Conservation (phyloP, 1,284 basidiomycete genomes). For the Apiotrichum porosum region DNA sequence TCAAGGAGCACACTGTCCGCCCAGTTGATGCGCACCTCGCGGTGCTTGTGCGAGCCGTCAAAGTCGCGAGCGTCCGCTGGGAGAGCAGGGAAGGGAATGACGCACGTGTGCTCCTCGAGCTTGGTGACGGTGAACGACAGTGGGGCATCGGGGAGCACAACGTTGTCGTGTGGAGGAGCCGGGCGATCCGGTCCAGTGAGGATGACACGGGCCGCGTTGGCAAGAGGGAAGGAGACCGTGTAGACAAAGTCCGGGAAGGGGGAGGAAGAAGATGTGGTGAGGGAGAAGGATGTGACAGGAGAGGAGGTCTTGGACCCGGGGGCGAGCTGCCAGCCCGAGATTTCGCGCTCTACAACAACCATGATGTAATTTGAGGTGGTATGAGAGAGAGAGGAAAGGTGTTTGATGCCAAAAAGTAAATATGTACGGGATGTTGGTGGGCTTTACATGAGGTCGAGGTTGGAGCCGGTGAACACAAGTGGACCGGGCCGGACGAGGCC, state of each 20-base stretch:
- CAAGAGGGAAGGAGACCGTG: conserved; percentile 39
- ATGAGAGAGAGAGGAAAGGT: no score
- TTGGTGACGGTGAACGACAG: conserved; percentile 24
- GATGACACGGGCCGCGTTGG: conserved; percentile 38
- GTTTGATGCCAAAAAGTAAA: no score
- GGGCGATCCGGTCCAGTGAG: conserved; percentile 44
- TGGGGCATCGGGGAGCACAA: conserved; percentile 30
- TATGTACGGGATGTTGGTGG: no score
- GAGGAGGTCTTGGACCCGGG: conserved; percentile 5
- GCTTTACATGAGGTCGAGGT: no score
- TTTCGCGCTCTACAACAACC: conserved; percentile 24
- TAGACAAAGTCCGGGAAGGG: conserved; percentile 36
- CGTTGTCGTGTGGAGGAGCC: conserved; percentile 46
- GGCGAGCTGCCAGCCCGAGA: conserved; percentile 16
- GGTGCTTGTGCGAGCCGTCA: conserved; percentile 16
- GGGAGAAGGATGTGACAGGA: conserved; percentile 24
- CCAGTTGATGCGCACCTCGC: conserved; percentile 29
- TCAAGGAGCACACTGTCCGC: conserved; percentile 34
- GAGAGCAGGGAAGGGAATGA: conserved; percentile 28
- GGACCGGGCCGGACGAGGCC: no score
- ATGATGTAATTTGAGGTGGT: conserved; percentile 6
- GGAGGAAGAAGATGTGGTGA: conserved; percentile 18
- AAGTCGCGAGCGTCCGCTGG: conserved; percentile 20
- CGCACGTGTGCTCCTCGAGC: conserved; percentile 20
- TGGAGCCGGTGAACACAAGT: no score